phyloP scores from a whole-genome alignment of 306 rosid genomes.

The Malus sieversii region DNA sequence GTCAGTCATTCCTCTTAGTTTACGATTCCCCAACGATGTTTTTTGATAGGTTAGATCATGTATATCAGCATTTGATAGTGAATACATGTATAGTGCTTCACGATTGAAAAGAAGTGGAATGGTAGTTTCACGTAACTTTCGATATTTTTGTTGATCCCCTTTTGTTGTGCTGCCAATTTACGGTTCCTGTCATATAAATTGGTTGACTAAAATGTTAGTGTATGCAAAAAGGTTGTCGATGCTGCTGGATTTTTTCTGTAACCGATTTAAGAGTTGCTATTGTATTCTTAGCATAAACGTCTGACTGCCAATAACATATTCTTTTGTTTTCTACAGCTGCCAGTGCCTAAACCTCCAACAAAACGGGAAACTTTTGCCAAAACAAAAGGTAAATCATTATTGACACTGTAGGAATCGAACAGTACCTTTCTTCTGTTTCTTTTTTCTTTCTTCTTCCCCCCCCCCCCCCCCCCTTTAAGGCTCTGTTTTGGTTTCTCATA shows the following conservation, averaged over 20 bases:
- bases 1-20: too few relatives aligned
- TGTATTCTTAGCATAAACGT: background rate
- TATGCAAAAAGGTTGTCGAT: background rate
- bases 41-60: background rate
- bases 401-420: background rate
- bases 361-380: constrained; percentile 84
- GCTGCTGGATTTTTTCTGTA: background rate
- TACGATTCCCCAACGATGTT: background rate
- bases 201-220: background rate
- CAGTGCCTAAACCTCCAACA: constrained; percentile 77
- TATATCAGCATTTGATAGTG: background rate
- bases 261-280: background rate
- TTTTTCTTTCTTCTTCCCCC: too few relatives aligned
- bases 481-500: background rate
- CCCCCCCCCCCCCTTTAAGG: too few relatives aligned
- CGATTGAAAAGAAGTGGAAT: background rate
- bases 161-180: background rate
- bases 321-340: constrained; percentile 43
- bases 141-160: background rate
- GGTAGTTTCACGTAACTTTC: background rate
- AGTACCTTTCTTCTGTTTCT: background rate
- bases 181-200: background rate
- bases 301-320: background rate
- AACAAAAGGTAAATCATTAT: constrained; percentile 58
- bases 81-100: background rate